These are phyloP conservation scores for Passalora sequoiae DNA, from an alignment of 2,329 filamentous ascomycete genomes.

Conservation along the genomic window DNA sequence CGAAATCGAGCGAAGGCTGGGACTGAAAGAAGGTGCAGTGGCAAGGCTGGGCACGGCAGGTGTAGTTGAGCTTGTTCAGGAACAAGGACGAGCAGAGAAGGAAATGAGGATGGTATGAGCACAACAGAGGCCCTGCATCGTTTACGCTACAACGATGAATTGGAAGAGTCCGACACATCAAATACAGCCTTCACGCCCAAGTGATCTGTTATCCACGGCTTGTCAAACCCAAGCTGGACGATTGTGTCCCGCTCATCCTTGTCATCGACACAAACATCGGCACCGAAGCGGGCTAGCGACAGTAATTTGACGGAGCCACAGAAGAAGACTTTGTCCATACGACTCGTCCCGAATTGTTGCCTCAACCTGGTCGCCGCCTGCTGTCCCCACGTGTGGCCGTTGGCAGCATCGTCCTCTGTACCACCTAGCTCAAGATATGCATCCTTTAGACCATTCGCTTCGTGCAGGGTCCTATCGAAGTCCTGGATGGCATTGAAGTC, in stretches of 20 bases:
- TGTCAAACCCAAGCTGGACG: constrained; percentile 35
- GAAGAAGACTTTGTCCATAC: constrained; percentile 54
- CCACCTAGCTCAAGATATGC: constrained; percentile 51
- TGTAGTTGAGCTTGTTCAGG: constrained; percentile 29
- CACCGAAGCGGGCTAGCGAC: constrained; percentile 47
- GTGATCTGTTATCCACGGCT: constrained; percentile 50
- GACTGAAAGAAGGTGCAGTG: constrained; percentile 34
- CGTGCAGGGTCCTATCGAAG: constrained; percentile 48
- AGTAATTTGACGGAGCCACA: constrained; percentile 34
- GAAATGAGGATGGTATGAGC: constrained; percentile 30
- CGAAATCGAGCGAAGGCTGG: constrained; percentile 33
- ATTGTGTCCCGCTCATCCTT: constrained; percentile 30
- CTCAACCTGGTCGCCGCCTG: constrained; percentile 43
- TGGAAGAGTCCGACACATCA: not conserved
- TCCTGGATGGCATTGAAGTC: constrained; percentile 56
- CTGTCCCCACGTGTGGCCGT: constrained; percentile 56
- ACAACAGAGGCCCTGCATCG: too few species aligned
- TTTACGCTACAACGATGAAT: too few species aligned
- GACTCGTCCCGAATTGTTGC: constrained; percentile 45
- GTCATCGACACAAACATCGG: constrained; percentile 42
- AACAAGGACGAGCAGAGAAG: constrained; percentile 29
- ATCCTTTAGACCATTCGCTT: constrained; percentile 48
- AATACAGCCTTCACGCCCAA: constrained; percentile 40
- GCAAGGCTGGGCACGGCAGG: constrained; percentile 29
- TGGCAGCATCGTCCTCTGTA: constrained; percentile 43